These are phyloP conservation scores for Epichloe typhina DNA, from an alignment of 2,329 filamentous ascomycete genomes.

Conservation along the genomic window DNA sequence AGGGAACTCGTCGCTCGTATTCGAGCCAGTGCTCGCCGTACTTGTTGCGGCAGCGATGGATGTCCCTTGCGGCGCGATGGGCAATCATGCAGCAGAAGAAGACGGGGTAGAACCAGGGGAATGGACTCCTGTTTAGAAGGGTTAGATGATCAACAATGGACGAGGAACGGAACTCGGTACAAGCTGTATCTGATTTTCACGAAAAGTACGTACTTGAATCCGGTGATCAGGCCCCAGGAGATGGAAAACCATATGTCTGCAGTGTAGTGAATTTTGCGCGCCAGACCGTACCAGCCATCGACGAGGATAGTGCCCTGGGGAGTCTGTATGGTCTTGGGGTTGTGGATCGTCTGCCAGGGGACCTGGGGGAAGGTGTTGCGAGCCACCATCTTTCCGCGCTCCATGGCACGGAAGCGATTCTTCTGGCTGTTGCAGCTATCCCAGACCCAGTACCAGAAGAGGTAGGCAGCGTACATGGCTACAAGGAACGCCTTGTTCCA, in stretches of 20 bases:
- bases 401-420: slow-evolving; percentile 75
- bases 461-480: slow-evolving; percentile 55
- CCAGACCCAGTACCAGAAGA: slow-evolving; percentile 84
- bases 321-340: slow-evolving; percentile 66
- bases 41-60: slow-evolving; percentile 61
- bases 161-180: neutral
- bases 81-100: slow-evolving; percentile 77
- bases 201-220: slow-evolving; percentile 24
- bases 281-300: slow-evolving; percentile 72
- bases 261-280: slow-evolving; percentile 48
- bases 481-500: slow-evolving; percentile 59
- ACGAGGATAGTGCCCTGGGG: slow-evolving; percentile 62
- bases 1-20: slow-evolving; percentile 68
- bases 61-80: slow-evolving; percentile 66
- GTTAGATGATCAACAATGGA: slow-evolving; percentile 3
- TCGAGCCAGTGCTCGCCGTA: slow-evolving; percentile 74
- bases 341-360: slow-evolving; percentile 73
- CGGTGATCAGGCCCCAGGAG: slow-evolving; percentile 38
- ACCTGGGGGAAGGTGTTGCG: slow-evolving; percentile 84
- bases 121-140: slow-evolving; percentile 42
- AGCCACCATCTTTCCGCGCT: slow-evolving; percentile 55
- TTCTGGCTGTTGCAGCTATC: slow-evolving; percentile 88
- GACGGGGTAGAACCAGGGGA: slow-evolving; percentile 82
- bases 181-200: neutral
- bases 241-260: slow-evolving; percentile 36